A percentile compares a stretch with the other conserved stretches of the same genome.
These are phyloP conservation scores for Dipteronia sinensis DNA, from an alignment of 345 rosid genomes.

Conservation along the genomic window DNA sequence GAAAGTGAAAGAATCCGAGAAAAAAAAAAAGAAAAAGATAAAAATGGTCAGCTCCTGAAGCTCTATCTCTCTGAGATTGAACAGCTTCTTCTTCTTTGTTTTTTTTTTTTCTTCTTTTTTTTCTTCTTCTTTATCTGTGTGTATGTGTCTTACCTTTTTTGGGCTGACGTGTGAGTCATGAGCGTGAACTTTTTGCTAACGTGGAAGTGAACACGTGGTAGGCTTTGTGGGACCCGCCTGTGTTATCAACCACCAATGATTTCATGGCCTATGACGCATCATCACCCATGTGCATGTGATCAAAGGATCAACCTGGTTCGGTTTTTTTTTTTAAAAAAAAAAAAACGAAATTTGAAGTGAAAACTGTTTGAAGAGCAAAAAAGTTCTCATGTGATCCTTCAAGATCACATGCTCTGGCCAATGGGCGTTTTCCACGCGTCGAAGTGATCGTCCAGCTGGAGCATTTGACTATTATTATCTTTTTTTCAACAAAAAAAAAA, in stretches of 20 bases:
- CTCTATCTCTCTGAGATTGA: neutral
- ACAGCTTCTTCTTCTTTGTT: neutral
- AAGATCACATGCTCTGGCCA: neutral
- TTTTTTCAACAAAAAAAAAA: too few relatives aligned
- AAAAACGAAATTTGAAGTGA: too few relatives aligned
- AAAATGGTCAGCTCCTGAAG: constrained; percentile 9
- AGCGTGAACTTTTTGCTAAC: constrained; percentile 47
- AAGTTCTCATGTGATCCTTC: neutral
- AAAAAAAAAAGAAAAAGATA: neutral
- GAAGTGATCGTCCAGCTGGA: neutral
- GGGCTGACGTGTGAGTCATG: constrained; percentile 36
- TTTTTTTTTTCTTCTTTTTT: too few relatives aligned
- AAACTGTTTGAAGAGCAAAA: constrained; percentile 12
- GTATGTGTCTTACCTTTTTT: constrained; percentile 10
- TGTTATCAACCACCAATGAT: constrained; percentile 38
- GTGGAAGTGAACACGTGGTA: constrained; percentile 36
- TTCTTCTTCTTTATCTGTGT: constrained; percentile 16
- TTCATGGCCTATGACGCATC: too few relatives aligned
- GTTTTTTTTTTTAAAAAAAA: too few relatives aligned
- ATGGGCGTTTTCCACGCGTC: neutral
- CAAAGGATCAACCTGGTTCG: constrained; percentile 22
- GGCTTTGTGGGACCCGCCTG: constrained; percentile 31
- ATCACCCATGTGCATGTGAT: constrained; percentile 47
- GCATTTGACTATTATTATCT: too few relatives aligned
- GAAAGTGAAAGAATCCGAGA: constrained; percentile 6